A percentile compares a stretch with the other conserved stretches of the same genome.
phyloP scores from a whole-genome alignment of 495 filamentous ascomycete genomes.

The Penicillium flavigenum region DNA sequence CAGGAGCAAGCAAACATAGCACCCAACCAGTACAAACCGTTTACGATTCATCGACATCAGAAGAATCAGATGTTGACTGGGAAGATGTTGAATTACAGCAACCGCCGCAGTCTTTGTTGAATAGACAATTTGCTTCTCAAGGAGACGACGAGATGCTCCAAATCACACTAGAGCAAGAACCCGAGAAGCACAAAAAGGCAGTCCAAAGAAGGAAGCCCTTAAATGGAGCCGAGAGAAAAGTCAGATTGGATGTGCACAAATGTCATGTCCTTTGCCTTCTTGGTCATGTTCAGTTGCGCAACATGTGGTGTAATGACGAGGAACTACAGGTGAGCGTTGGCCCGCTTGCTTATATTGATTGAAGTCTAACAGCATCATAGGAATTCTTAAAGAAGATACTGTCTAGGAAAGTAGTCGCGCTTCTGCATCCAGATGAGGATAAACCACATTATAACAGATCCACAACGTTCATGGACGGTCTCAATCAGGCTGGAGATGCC shows the following conservation, averaged over 20 bases:
- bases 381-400: conserved; percentile 59
- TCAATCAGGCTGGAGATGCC: conserved; percentile 64
- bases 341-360: not conserved
- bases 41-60: conserved; percentile 45
- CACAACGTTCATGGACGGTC: conserved; percentile 72
- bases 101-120: conserved; percentile 34
- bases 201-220: conserved; percentile 56
- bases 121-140: conserved; percentile 4
- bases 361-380: conserved; percentile 25
- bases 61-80: conserved; percentile 68
- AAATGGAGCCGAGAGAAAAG: conserved; percentile 65
- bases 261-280: conserved; percentile 80
- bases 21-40: conserved; percentile 38
- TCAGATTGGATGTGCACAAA: conserved; percentile 79
- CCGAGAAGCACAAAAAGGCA: conserved; percentile 37
- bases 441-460: conserved; percentile 69
- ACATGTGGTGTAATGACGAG: conserved; percentile 84
- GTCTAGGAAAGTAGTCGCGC: conserved; percentile 55
- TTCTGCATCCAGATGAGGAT: conserved; percentile 61
- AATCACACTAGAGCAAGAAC: conserved; percentile 56
- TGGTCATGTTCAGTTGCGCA: conserved; percentile 69
- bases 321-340: conserved; percentile 54
- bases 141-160: conserved; percentile 47
- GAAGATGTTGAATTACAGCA: conserved; percentile 64
- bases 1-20: conserved; percentile 15